Base-by-base conservation (phyloP, 108 stramenopile species). In the Pseudonitzschia delicatissima region DNA sequence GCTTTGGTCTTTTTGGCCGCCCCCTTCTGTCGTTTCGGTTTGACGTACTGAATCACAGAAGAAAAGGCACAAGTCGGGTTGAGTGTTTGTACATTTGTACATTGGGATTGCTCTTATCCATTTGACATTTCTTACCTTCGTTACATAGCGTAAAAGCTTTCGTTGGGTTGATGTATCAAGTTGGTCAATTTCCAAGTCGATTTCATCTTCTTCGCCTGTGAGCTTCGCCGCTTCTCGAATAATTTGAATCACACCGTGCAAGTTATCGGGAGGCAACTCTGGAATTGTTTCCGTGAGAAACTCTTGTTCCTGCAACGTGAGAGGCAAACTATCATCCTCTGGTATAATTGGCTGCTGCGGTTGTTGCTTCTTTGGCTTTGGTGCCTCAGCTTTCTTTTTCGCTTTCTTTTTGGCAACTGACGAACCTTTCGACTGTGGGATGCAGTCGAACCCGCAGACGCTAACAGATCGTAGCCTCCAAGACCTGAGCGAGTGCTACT, bases 171-270 rank as follows among this genome's bases (percentile, higher is more conserved):
- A 65, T 15, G 77, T 82, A 58, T 88, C 86, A 37, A 94, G 85
- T 45, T 78, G 77, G 58, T 94, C 92, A 65, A 90, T 86, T 42
- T 91, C 92, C n/a, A 94, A 76, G 69, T 94, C 92, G 49, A 94
- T 94, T 61, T 85, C 82, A 32, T 90, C 92, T 63, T 88, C 92
- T 50, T 94, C 90, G 13, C 77, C 87, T 50, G 77, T 78, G 23
- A 87, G 65, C 44, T 73, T 73, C n/a, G 88, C 79, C 39, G 87
- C 80, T 64, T 94, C 88, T 50, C 89, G 69, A 52, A 94, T 89
- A 37, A 94, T 94, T 73, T 89, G 81, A 63, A 94, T 86, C 2
- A 88, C 87, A 23, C 84, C 89, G 27, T 76, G 73, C 13, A 91
- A 48, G 50, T 85, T 67, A 8, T 74, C 75, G 23, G 71, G 79